A percentile compares a stretch with the other conserved stretches of the same genome.
Conservation (phyloP, 192 early-diverging fungal species). For the Podila clonocystis region DNA sequence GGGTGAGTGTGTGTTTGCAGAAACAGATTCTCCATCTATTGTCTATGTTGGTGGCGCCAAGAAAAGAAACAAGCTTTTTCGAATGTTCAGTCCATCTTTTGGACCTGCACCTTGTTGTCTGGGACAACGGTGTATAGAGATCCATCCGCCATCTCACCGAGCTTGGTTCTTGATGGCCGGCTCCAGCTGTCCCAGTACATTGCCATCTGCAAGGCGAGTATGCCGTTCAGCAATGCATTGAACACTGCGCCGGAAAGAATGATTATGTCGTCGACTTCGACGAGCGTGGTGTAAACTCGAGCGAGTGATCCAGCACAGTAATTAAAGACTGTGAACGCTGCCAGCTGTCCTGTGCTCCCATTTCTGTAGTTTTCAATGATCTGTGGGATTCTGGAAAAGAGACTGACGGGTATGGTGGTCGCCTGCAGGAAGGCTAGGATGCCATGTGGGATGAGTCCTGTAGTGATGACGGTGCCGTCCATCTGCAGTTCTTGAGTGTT, state of each 20-base stretch:
- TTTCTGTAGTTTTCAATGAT: constrained; percentile 31
- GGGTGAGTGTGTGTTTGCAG: no score
- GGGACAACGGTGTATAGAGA: not conserved
- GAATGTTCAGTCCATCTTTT: not conserved
- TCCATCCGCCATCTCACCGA: not conserved
- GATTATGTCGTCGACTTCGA: constrained; percentile 81
- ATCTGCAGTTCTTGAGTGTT: not conserved
- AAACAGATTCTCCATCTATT: no score
- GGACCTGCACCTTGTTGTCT: not conserved
- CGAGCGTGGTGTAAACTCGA: constrained; percentile 87
- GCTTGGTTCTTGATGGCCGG: not conserved
- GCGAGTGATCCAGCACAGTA: constrained; percentile 84
- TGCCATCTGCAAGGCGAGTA: constrained; percentile 79
- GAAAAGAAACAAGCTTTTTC: no score
- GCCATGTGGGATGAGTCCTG: constrained; percentile 52
- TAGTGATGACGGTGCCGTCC: not conserved
- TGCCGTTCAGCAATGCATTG: constrained; percentile 77
- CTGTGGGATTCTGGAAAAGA: constrained; percentile 66
- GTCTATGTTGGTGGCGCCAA: no score
- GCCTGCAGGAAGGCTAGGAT: constrained; percentile 75
- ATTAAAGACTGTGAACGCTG: constrained; percentile 71
- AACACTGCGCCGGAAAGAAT: constrained; percentile 72
- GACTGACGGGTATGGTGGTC: constrained; percentile 58
- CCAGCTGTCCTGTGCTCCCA: constrained; percentile 87
- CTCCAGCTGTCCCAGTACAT: constrained; percentile 67